A percentile compares a stretch with the other conserved stretches of the same genome.
phyloP scores from a whole-genome alignment of 306 rosid genomes.

The Lithocarpus polystachyus region DNA sequence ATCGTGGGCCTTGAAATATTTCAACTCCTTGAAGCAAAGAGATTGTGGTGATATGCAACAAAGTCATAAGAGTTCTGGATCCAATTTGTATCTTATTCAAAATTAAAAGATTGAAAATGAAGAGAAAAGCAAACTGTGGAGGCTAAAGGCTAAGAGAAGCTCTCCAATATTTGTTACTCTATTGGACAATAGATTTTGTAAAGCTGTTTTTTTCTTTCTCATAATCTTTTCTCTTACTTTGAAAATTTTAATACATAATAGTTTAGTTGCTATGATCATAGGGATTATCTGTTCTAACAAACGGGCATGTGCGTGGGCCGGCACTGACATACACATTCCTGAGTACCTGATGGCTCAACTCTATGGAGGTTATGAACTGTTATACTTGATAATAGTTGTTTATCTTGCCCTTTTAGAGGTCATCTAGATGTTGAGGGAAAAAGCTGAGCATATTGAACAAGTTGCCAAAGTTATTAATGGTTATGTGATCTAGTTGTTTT shows the following conservation, averaged over 20 bases:
- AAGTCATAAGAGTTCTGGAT: slow-evolving; percentile 25
- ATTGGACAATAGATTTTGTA: slow-evolving; percentile 60
- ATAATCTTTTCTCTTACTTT: slow-evolving; percentile 35
- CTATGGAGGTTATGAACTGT: neutral
- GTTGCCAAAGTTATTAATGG: too few species aligned
- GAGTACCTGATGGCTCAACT: neutral
- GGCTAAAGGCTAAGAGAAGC: slow-evolving; percentile 46
- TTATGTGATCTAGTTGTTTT: too few species aligned
- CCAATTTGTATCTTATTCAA: slow-evolving; percentile 44
- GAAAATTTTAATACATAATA: slow-evolving; percentile 21
- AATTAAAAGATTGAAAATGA: slow-evolving; percentile 40
- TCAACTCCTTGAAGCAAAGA: slow-evolving; percentile 23
- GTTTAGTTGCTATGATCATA: slow-evolving; percentile 17
- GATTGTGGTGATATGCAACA: slow-evolving; percentile 5
- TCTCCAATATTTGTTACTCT: slow-evolving; percentile 39
- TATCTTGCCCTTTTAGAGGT: neutral
- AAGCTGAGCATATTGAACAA: too few species aligned
- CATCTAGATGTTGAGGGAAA: neutral
- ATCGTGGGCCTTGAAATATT: slow-evolving; percentile 77
- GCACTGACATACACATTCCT: neutral
- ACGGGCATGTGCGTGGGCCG: neutral
- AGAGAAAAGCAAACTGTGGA: slow-evolving; percentile 41
- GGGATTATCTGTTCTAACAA: neutral
- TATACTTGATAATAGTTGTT: neutral
- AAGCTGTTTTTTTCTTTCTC: slow-evolving; percentile 40